Evolutionary conservation across 345 rosid genomes (phyloP).

Genomic region (Gossypium rotundifolium): DNA sequence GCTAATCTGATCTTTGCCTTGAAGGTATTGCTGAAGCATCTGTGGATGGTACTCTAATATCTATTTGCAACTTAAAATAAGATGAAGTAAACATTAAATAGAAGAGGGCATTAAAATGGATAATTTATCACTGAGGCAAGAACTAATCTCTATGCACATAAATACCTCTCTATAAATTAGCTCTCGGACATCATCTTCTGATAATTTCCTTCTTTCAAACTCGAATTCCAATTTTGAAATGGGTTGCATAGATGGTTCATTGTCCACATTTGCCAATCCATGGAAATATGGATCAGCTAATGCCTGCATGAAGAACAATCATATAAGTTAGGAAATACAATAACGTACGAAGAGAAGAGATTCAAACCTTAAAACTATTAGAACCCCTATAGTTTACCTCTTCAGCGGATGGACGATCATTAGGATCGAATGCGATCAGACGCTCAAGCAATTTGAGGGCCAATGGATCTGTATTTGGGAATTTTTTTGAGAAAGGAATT

Average conservation of each 20-base stretch:
- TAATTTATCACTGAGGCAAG: conserved; percentile 2
- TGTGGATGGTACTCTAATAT: conserved; percentile 89
- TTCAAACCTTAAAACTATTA: conserved; percentile 2
- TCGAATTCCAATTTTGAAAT: conserved; percentile 88
- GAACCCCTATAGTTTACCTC: conserved; percentile 43
- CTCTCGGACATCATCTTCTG: conserved; percentile 78
- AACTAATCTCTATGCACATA: background rate
- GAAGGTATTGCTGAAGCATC: conserved; percentile 63
- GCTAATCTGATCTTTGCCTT: conserved; percentile 67
- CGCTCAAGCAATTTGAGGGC: conserved; percentile 77
- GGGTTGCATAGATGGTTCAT: conserved; percentile 72
- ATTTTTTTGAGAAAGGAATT: conserved; percentile 51
- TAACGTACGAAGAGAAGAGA: background rate
- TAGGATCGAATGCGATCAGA: conserved; percentile 90
- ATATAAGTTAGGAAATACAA: background rate
- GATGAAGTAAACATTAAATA: conserved; percentile 7
- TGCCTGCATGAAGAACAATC: conserved; percentile 44
- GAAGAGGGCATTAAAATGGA: conserved; percentile 2
- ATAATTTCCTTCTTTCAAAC: conserved; percentile 80
- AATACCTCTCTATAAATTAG: conserved; percentile 92
- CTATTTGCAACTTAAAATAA: conserved; percentile 33
- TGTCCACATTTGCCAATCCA: conserved; percentile 62
- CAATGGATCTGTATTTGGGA: conserved; percentile 61
- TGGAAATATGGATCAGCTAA: conserved; percentile 84
- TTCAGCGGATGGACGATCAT: conserved; percentile 89